Evolutionary conservation across 345 rosid genomes (phyloP), one percentile per base, ranked within the genome.

Genomic region (Rhodamnia argentea): DNA sequence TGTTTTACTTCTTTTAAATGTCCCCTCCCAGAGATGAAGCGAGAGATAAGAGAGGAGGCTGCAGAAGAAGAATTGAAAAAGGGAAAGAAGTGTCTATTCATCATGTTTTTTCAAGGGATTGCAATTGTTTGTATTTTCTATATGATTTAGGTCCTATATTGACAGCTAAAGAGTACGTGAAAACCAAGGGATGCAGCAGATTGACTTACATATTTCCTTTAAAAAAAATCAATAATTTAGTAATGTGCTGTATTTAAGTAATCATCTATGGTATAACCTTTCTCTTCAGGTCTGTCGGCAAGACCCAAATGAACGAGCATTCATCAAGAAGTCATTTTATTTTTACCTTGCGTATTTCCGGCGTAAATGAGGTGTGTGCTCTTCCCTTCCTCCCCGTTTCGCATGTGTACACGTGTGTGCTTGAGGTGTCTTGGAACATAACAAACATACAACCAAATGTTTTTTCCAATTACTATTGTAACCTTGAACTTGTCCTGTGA

Each of bases 301-400:
- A 94, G 90, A 97, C 99, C 1, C 96, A 95, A 59, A 94, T 97
- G 98, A 97, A 97, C 4, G 99, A 96, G 88, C 99, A 97, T 74
- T 97, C 99, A 62, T 97, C 99, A 13, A 94, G 99, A 92, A 96
- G 99, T 89, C 99, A 97, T 87, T 94, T 96, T 37, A 98, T 97
- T 88, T 97, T 97, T 94, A 96, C 99, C 7, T 87, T 97, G 89
- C 90, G 92, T 84, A 96, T 97, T 90, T 91, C 94, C 82, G 99
- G 99, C 85, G 89, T 89, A 74, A 97, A 97, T 56, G 98, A 95
- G 98, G 99, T 96, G 93, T 29, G 4, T 10, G 4, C 12, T 54
- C 82, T 14, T 51, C 20, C 29, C 58, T 55, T 37, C 70, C 18
- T 60, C 47, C 47, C 26, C 18, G 58, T 70, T 37, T 24, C 9